These are phyloP conservation scores for Aphanomyces cochlioides DNA, from an alignment of 352 stramenopile genomes.

Conservation along the genomic window DNA sequence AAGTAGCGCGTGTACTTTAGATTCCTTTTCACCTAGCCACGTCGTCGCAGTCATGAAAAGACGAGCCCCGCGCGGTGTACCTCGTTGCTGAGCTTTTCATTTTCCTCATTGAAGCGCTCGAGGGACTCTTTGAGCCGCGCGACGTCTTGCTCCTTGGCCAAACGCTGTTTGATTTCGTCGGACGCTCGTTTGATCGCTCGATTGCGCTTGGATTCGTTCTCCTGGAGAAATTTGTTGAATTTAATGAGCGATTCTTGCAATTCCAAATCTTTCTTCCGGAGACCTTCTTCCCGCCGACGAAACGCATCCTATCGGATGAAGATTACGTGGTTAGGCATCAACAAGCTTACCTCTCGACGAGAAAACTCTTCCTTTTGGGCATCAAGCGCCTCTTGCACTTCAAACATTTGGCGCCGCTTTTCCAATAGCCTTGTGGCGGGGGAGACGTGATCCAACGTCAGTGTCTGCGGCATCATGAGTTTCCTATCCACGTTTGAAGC, in stretches of 20 bases:
- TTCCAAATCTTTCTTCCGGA: constrained; percentile 92
- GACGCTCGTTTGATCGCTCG: constrained; percentile 87
- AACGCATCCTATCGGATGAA: constrained; percentile 73
- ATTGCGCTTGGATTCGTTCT: constrained; percentile 93
- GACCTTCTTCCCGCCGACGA: constrained; percentile 87
- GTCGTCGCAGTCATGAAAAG: background rate
- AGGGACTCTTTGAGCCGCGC: constrained; percentile 68
- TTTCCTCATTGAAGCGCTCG: constrained; percentile 56
- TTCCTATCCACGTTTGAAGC: constrained; percentile 15
- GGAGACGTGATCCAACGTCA: constrained; percentile 91
- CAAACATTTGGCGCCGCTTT: constrained; percentile 94
- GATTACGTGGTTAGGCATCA: too few species aligned
- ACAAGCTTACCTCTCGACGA: constrained; percentile 45
- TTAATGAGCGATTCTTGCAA: constrained; percentile 95
- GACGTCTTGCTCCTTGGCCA: constrained; percentile 87
- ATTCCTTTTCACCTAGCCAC: constrained; percentile 56
- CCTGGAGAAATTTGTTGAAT: constrained; percentile 91
- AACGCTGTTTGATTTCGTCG: constrained; percentile 89
- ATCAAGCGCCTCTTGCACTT: constrained; percentile 91
- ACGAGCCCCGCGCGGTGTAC: constrained; percentile 7
- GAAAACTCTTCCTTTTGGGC: constrained; percentile 93
- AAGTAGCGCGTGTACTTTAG: constrained; percentile 87
- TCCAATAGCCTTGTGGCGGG: constrained; percentile 90
- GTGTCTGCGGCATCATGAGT: constrained; percentile 74
- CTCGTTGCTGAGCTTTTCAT: constrained; percentile 56